Evolutionary conservation across 2,329 filamentous ascomycete genomes (phyloP).

Genomic region (Cytospora piceicola): DNA sequence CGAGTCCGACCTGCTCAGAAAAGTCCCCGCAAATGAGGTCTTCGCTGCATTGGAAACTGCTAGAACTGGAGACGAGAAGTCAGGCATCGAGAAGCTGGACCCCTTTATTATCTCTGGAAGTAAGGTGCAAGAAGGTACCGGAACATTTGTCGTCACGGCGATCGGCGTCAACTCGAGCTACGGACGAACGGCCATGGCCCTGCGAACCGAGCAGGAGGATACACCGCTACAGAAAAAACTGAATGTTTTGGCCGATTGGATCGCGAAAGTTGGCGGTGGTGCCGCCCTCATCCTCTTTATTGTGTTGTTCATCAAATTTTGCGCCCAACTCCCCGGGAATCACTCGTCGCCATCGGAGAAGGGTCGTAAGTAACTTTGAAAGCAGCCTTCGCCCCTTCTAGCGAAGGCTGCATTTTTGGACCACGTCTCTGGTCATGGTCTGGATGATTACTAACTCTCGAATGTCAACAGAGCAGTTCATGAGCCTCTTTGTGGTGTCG

Average conservation of each 20-base stretch:
- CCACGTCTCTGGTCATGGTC: background rate
- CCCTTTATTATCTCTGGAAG: conserved; percentile 66
- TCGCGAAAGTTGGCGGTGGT: conserved; percentile 60
- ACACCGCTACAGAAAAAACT: conserved; percentile 60
- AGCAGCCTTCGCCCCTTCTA: background rate
- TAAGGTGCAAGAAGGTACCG: conserved; percentile 58
- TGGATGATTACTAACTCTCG: background rate
- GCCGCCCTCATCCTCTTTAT: conserved; percentile 77
- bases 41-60: conserved; percentile 58
- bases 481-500: conserved; percentile 66
- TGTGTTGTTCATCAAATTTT: conserved; percentile 78
- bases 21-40: conserved; percentile 63
- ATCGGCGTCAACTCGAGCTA: conserved; percentile 59
- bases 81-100: conserved; percentile 54
- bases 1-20: conserved; percentile 73
- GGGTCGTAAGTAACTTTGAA: conserved; percentile 46
- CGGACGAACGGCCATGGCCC: conserved; percentile 60
- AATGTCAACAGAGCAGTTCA: conserved; percentile 44
- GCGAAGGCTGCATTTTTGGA: too few relatives aligned
- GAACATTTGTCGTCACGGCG: conserved; percentile 58
- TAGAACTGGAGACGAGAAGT: conserved; percentile 44
- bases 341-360: conserved; percentile 54
- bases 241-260: conserved; percentile 52
- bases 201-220: conserved; percentile 55
- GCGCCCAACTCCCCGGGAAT: conserved; percentile 62